Conservation (phyloP, 2,329 filamentous ascomycete genomes). For the Phialophora expanda region DNA sequence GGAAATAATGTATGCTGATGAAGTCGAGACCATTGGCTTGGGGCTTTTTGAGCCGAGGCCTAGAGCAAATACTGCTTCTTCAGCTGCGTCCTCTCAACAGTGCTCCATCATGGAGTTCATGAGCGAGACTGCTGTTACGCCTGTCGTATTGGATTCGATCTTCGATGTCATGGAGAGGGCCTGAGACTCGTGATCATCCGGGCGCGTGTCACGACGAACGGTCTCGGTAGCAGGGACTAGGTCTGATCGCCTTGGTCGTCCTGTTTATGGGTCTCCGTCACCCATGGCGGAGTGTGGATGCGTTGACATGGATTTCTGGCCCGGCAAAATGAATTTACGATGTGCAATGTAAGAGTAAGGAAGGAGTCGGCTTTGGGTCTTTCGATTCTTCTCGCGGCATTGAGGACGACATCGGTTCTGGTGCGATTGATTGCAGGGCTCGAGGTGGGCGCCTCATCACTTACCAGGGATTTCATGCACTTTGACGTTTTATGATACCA, state of each 20-base stretch:
- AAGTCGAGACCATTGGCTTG: constrained; percentile 48
- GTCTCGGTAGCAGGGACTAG: neutral
- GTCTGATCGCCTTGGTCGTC: neutral
- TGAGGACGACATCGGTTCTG: neutral
- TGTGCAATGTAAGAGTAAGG: neutral
- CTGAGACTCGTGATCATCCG: constrained; percentile 4
- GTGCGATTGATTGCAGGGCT: neutral
- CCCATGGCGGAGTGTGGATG: neutral
- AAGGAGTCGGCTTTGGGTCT: neutral
- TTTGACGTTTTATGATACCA: constrained; percentile 2
- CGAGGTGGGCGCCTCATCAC: neutral
- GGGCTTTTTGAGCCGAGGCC: constrained; percentile 54
- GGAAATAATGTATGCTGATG: constrained; percentile 50
- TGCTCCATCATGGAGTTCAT: constrained; percentile 36
- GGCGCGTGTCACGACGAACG: neutral
- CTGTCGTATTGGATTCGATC: constrained; percentile 53
- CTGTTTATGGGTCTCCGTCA: neutral
- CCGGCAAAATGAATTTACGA: neutral
- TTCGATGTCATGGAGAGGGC: constrained; percentile 53
- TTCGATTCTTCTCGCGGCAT: neutral
- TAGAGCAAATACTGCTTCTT: constrained; percentile 34
- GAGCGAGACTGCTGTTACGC: constrained; percentile 28
- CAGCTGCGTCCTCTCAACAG: constrained; percentile 21
- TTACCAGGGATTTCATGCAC: neutral
- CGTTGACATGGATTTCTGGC: neutral